Evolutionary conservation across 2,329 filamentous ascomycete species (phyloP).

Genomic region (Aspergillus sp.): DNA sequence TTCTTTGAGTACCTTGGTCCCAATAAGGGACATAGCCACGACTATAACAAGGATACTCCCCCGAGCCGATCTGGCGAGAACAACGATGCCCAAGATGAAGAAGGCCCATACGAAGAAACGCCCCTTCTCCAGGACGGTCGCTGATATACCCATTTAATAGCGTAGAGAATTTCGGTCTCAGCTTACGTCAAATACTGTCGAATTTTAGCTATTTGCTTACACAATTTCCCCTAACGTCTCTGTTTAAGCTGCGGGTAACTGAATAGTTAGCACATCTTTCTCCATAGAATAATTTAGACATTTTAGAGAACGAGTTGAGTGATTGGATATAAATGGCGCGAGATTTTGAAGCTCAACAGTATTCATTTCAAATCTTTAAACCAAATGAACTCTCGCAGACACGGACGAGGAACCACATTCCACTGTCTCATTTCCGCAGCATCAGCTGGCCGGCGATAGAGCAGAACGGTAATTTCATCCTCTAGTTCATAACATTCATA

Average conservation of each 20-base stretch:
- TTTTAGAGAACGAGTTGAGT: neutral
- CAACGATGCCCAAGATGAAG: conserved; percentile 15
- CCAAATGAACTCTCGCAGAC: neutral
- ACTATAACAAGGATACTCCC: conserved; percentile 20
- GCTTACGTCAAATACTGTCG: neutral
- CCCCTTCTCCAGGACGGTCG: conserved; percentile 30
- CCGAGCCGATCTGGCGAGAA: conserved; percentile 9
- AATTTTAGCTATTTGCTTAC: neutral
- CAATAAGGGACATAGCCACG: conserved; percentile 43
- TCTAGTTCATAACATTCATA: conserved; percentile 21
- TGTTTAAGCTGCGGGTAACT: neutral
- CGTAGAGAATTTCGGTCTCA: neutral
- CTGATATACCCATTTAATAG: conserved; percentile 11
- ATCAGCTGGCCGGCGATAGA: neutral
- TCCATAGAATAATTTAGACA: neutral
- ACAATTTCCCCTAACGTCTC: neutral
- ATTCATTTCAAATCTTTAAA: conserved; percentile 2
- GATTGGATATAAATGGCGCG: neutral
- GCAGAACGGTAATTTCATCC: neutral
- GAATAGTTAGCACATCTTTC: neutral
- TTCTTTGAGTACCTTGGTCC: conserved; percentile 59
- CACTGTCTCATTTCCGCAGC: neutral
- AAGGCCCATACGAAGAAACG: conserved; percentile 34
- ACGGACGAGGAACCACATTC: neutral
- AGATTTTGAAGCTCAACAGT: neutral